Evolutionary conservation across 2,329 filamentous ascomycete genomes (phyloP).

Genomic region (Graphium sp.): DNA sequence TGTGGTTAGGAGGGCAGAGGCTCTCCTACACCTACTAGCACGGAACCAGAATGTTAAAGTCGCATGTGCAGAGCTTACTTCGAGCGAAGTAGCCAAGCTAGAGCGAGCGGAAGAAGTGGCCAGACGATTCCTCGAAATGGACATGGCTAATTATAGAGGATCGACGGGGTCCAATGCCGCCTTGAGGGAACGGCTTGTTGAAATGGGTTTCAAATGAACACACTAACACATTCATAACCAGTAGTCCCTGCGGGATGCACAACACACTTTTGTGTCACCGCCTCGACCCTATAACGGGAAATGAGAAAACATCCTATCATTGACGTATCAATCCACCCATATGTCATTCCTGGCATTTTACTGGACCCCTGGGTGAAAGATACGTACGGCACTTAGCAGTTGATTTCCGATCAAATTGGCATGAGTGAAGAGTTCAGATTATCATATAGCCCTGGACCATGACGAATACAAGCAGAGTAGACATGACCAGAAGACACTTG

Average conservation of each 20-base stretch:
- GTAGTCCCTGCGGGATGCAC: neutral
- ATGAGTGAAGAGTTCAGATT: too few species aligned
- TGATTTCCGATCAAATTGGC: too few species aligned
- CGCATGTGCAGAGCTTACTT: constrained; percentile 51
- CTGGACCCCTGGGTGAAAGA: too few species aligned
- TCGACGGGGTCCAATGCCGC: neutral
- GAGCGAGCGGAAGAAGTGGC: constrained; percentile 45
- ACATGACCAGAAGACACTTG: too few species aligned
- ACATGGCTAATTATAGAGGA: neutral
- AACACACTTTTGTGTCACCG: constrained; percentile 15
- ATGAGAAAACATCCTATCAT: too few species aligned
- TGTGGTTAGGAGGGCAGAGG: constrained; percentile 61
- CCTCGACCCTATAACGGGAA: constrained; percentile 30
- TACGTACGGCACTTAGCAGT: too few species aligned
- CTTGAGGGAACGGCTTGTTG: constrained; percentile 4
- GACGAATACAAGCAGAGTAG: too few species aligned
- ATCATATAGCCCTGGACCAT: too few species aligned
- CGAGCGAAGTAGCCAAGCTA: constrained; percentile 47
- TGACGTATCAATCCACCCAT: too few species aligned
- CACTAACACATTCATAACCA: too few species aligned
- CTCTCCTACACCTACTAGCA: constrained; percentile 49
- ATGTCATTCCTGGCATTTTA: too few species aligned
- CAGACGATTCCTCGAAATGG: constrained; percentile 32
- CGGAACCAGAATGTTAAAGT: constrained; percentile 62
- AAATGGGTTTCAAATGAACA: constrained; percentile 2